phyloP scores from a whole-genome alignment of 129 eudicot genomes.

The Chrysanthemum seticuspe region DNA sequence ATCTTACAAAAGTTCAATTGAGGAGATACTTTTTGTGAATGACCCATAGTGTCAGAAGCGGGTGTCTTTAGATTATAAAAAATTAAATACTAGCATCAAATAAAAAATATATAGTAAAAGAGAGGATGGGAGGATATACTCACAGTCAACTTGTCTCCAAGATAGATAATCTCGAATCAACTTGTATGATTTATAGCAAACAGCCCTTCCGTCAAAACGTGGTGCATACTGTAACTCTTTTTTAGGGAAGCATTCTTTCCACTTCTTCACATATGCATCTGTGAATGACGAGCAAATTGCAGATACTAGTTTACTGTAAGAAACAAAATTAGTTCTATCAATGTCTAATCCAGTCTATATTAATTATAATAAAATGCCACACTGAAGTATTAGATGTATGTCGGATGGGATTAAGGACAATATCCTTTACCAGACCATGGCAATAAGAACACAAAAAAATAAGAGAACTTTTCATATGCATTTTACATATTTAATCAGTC shows the following conservation, averaged over 20 bases:
- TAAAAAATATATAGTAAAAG: neutral
- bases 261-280: constrained; percentile 60
- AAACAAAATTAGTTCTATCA: neutral
- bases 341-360: no score
- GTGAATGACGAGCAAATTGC: constrained; percentile 68
- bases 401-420: no score
- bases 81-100: no score
- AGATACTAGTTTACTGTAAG: constrained; percentile 75
- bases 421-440: no score
- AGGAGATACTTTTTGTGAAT: no score
- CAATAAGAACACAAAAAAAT: no score
- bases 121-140: constrained; percentile 25
- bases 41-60: neutral
- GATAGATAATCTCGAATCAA: constrained; percentile 82
- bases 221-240: constrained; percentile 69
- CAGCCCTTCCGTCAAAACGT: constrained; percentile 95
- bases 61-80: no score
- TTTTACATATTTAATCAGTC: no score
- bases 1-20: no score
- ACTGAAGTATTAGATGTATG: no score
- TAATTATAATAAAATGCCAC: no score
- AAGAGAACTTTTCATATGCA: no score
- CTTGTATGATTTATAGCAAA: constrained; percentile 72
- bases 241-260: constrained; percentile 64
- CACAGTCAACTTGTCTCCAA: constrained; percentile 99